Conservation (phyloP, 345 rosid species). For the Hibiscus mutabilis region DNA sequence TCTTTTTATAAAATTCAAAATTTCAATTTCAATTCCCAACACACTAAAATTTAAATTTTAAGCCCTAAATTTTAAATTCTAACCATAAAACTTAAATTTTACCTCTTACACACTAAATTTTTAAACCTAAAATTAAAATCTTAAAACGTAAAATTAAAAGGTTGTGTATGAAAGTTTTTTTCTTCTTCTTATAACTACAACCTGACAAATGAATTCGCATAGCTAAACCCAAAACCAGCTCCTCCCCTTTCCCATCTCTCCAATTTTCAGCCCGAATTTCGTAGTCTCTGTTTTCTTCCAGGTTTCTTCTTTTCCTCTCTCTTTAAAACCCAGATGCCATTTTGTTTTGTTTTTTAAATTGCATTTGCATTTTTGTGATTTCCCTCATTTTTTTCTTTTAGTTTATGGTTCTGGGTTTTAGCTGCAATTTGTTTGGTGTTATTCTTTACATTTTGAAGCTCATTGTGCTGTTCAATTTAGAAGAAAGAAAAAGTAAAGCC, state of each 20-base stretch:
- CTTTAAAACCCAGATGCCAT: neutral
- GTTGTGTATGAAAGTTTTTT: too few relatives aligned
- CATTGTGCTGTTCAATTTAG: neutral
- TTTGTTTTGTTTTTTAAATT: neutral
- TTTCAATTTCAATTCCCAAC: too few relatives aligned
- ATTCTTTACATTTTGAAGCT: neutral
- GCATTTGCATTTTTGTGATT: neutral
- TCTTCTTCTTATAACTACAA: conserved; percentile 1
- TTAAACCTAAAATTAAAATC: too few relatives aligned
- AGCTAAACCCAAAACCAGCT: neutral
- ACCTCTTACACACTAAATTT: too few relatives aligned
- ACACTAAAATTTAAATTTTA: too few relatives aligned
- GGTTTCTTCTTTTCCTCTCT: neutral
- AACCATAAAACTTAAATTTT: too few relatives aligned
- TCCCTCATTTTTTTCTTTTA: neutral
- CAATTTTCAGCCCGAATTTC: neutral
- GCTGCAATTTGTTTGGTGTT: neutral
- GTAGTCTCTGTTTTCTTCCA: conserved; percentile 11
- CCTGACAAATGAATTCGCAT: neutral
- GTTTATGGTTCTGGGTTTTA: neutral
- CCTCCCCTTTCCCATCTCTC: too few relatives aligned
- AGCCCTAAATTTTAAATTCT: too few relatives aligned
- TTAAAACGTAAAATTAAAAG: too few relatives aligned
- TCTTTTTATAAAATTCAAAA: too few relatives aligned
- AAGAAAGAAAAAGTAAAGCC: neutral